A percentile compares a stretch with the other conserved stretches of the same genome.
These are phyloP conservation scores for Exidia glandulosa DNA, from an alignment of 768 basidiomycete genomes.

Conservation along the genomic window DNA sequence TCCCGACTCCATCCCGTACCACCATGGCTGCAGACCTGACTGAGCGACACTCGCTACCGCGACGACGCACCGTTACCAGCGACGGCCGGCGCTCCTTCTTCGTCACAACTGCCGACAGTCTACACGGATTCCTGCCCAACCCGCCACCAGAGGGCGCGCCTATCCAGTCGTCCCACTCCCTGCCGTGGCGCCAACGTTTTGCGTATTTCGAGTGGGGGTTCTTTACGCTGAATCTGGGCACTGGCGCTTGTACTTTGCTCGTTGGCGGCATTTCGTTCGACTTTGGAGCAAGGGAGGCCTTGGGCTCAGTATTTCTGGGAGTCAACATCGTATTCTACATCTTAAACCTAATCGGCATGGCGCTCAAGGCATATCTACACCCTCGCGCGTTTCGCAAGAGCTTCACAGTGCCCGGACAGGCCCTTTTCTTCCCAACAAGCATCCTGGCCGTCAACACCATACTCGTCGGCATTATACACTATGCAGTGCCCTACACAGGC, in stretches of 20 bases:
- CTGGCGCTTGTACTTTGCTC: not conserved
- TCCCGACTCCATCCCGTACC: too few relatives aligned
- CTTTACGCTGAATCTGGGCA: not conserved
- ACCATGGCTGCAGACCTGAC: not conserved
- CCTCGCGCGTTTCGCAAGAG: not conserved
- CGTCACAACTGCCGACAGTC: not conserved
- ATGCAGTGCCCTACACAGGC: slow-evolving; percentile 28
- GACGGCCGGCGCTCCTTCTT: not conserved
- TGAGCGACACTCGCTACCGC: not conserved
- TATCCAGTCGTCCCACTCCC: not conserved
- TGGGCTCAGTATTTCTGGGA: not conserved
- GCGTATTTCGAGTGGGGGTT: not conserved
- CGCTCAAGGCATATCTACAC: not conserved
- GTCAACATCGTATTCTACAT: not conserved
- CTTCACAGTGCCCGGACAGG: slow-evolving; percentile 15
- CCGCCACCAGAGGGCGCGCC: not conserved
- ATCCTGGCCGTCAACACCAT: slow-evolving; percentile 35
- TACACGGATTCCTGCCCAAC: not conserved
- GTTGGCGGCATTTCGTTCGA: not conserved
- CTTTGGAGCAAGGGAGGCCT: not conserved
- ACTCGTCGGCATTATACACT: slow-evolving; percentile 37
- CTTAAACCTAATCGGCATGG: not conserved
- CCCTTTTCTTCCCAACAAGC: slow-evolving; percentile 40
- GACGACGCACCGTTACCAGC: not conserved
- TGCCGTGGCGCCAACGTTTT: not conserved